A percentile compares a stretch with the other conserved stretches of the same genome.
Evolutionary conservation across 2,329 filamentous ascomycete species (phyloP).

Genomic region (Alternaria longipes): DNA sequence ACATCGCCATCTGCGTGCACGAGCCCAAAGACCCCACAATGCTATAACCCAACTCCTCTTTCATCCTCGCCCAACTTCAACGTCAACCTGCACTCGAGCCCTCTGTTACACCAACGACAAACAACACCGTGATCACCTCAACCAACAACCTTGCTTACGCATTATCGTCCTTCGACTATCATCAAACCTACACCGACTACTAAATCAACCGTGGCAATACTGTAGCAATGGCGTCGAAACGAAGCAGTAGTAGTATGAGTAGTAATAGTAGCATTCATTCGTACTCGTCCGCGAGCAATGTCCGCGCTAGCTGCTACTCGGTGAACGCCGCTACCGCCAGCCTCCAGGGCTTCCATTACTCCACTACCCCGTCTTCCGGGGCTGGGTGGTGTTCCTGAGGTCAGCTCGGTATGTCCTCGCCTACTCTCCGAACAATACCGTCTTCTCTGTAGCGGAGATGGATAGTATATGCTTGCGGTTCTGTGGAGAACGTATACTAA

Average conservation of each 20-base stretch:
- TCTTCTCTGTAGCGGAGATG: not conserved
- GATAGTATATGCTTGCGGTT: not conserved
- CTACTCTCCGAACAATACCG: not conserved
- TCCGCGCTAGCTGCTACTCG: slow-evolving; percentile 91
- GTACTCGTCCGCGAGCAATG: slow-evolving; percentile 74
- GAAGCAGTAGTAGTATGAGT: slow-evolving; percentile 70
- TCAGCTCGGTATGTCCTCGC: slow-evolving; percentile 51
- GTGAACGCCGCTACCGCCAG: slow-evolving; percentile 72
- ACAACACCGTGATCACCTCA: slow-evolving; percentile 6
- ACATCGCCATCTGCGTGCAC: slow-evolving; percentile 13
- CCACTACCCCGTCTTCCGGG: slow-evolving; percentile 85
- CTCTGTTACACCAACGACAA: slow-evolving; percentile 16
- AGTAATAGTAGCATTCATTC: slow-evolving; percentile 67
- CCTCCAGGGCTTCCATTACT: slow-evolving; percentile 61
- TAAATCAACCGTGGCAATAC: slow-evolving; percentile 56
- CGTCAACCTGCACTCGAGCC: slow-evolving; percentile 12
- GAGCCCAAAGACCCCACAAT: slow-evolving; percentile 18
- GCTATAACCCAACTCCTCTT: slow-evolving; percentile 29
- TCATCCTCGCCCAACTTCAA: slow-evolving; percentile 22
- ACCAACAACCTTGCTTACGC: not conserved
- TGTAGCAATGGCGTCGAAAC: slow-evolving; percentile 73
- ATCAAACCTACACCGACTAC: slow-evolving; percentile 5
- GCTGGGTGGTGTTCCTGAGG: slow-evolving; percentile 58
- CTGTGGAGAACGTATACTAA: slow-evolving; percentile 2
- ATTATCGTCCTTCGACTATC: not conserved